Evolutionary conservation across 2,329 filamentous ascomycete species (phyloP).

Genomic region (Colletotrichum lini): DNA sequence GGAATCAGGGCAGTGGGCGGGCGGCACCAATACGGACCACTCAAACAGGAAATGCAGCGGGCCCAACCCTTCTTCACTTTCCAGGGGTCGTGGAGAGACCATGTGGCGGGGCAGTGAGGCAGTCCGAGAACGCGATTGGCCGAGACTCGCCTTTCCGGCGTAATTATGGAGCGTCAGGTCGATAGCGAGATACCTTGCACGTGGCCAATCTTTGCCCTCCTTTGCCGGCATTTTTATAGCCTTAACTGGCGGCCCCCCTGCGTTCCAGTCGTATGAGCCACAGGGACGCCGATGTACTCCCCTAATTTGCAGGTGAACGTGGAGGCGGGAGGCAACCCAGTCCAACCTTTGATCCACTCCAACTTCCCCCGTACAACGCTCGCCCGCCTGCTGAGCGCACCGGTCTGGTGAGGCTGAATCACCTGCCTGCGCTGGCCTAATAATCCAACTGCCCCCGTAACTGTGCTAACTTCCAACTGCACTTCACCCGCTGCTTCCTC

Average conservation of each 20-base stretch:
- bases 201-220: conserved; percentile 23
- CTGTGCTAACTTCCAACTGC: conserved; percentile 30
- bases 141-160: conserved; percentile 2
- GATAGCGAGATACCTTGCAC: conserved; percentile 36
- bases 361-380: conserved; percentile 22
- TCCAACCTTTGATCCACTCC: conserved; percentile 27
- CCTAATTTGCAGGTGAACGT: conserved; percentile 30
- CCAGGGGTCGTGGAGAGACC: conserved; percentile 32
- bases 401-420: conserved; percentile 41
- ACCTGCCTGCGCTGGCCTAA: conserved; percentile 31
- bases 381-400: conserved; percentile 3
- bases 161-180: conserved; percentile 21
- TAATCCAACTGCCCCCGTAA: conserved; percentile 42
- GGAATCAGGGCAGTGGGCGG: conserved; percentile 12
- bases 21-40: conserved; percentile 18
- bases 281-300: conserved; percentile 22
- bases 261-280: conserved; percentile 22
- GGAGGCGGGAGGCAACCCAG: conserved; percentile 43
- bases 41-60: conserved; percentile 10
- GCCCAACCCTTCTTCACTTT: conserved; percentile 14
- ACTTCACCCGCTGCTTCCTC: conserved; percentile 41
- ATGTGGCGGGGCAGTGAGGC: conserved; percentile 39
- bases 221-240: conserved; percentile 3
- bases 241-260: too few relatives aligned
- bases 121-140: conserved; percentile 28